phyloP scores from a whole-genome alignment of 2,329 filamentous ascomycete genomes.

The Colletotrichum spinosum region DNA sequence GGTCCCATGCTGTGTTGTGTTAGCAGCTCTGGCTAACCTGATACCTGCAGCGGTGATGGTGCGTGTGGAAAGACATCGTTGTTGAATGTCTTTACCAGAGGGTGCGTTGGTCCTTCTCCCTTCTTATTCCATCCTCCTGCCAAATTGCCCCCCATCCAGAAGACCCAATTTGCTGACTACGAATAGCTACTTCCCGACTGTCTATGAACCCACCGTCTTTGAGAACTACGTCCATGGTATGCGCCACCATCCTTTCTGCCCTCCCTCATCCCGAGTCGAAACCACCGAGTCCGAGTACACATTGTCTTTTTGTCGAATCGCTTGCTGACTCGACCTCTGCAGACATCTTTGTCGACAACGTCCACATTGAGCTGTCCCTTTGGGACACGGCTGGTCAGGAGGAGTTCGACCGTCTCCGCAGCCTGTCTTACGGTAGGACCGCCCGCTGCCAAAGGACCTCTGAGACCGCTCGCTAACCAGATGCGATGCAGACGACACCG shows the following conservation, averaged over 20 bases:
- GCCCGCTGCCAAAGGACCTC: too few species aligned
- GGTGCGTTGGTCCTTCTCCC: constrained; percentile 65
- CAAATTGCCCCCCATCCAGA: too few species aligned
- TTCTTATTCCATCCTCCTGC: background rate
- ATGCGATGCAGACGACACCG: constrained; percentile 76
- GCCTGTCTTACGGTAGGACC: constrained; percentile 85
- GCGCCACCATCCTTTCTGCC: constrained; percentile 41
- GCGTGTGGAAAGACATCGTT: constrained; percentile 97
- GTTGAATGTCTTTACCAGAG: constrained; percentile 98
- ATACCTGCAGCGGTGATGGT: constrained; percentile 80
- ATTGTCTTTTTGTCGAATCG: background rate
- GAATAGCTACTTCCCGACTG: constrained; percentile 90
- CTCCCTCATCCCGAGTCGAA: too few species aligned
- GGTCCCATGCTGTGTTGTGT: constrained; percentile 26
- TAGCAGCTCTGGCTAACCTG: constrained; percentile 30
- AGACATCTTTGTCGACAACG: constrained; percentile 99
- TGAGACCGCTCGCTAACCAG: constrained; percentile 1
- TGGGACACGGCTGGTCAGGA: constrained; percentile 99
- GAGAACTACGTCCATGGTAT: constrained; percentile 98
- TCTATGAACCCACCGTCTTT: constrained; percentile 98
- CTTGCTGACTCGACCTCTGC: constrained; percentile 25
- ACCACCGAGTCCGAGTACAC: too few species aligned
- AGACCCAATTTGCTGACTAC: constrained; percentile 14
- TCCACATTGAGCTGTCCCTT: constrained; percentile 95
- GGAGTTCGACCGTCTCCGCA: constrained; percentile 96